Conservation (phyloP, 1,139 yeast genomes). For the Kazachstania sp. region DNA sequence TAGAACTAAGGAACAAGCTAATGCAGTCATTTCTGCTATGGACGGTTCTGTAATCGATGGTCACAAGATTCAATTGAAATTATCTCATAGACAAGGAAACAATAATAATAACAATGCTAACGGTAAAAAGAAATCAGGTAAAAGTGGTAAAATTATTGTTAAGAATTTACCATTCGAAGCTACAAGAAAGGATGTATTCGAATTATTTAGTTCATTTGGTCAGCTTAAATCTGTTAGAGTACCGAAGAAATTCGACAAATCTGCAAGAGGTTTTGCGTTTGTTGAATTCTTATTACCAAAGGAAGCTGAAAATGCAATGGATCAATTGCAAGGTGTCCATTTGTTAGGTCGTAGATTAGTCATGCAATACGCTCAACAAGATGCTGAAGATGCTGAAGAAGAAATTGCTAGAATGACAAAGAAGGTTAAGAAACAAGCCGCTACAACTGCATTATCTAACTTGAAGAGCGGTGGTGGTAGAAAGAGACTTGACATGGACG, state of each 20-base stretch:
- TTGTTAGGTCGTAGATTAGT: slow-evolving; percentile 91
- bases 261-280: slow-evolving; percentile 96
- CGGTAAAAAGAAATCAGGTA: slow-evolving; percentile 26
- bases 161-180: slow-evolving; percentile 98
- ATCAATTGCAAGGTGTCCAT: slow-evolving; percentile 90
- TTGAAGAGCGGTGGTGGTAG: slow-evolving; percentile 64
- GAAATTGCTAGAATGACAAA: slow-evolving; percentile 85
- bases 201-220: slow-evolving; percentile 88
- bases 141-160: slow-evolving; percentile 71
- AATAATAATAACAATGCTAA: slow-evolving; percentile 13
- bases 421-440: slow-evolving; percentile 74
- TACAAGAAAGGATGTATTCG: slow-evolving; percentile 81
- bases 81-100: slow-evolving; percentile 64
- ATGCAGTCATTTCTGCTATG: slow-evolving; percentile 60
- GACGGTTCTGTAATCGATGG: slow-evolving; percentile 82
- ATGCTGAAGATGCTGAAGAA: slow-evolving; percentile 73
- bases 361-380: slow-evolving; percentile 88
- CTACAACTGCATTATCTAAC: slow-evolving; percentile 66
- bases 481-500: slow-evolving; percentile 57
- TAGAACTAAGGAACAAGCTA: slow-evolving; percentile 67
- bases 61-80: slow-evolving; percentile 78
- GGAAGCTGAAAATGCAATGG: slow-evolving; percentile 96
- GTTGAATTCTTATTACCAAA: slow-evolving; percentile 82
- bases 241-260: slow-evolving; percentile 90
- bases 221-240: slow-evolving; percentile 90